A percentile compares a stretch with the other conserved stretches of the same genome.
Conservation (phyloP, 2,329 filamentous ascomycete genomes). For the Rhynchosporium graminicola region DNA sequence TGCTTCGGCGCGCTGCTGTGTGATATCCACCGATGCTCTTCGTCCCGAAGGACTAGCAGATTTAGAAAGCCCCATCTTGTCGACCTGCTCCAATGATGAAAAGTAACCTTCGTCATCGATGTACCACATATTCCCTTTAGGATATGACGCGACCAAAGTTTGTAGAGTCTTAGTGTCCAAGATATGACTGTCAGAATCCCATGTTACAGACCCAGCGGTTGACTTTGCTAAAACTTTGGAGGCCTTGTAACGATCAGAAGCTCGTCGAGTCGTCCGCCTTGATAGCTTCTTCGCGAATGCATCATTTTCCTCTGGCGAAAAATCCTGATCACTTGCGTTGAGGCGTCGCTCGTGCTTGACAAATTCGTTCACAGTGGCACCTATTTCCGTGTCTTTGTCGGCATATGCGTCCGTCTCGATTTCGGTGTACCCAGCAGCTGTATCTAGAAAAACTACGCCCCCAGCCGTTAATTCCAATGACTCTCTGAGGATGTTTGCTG, state of each 20-base stretch:
- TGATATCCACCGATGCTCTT: slow-evolving; percentile 23
- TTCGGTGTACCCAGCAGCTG: slow-evolving; percentile 30
- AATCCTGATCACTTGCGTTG: slow-evolving; percentile 4
- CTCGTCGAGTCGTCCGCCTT: slow-evolving; percentile 24
- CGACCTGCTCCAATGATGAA: slow-evolving; percentile 36
- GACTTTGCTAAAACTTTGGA: slow-evolving; percentile 36
- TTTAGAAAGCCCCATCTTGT: slow-evolving; percentile 18
- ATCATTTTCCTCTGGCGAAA: background rate
- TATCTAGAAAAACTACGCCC: slow-evolving; percentile 38
- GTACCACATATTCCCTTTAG: slow-evolving; percentile 39
- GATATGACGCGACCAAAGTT: slow-evolving; percentile 34
- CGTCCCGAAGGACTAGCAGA: slow-evolving; percentile 20
- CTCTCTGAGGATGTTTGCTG: slow-evolving; percentile 36
- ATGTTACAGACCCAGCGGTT: slow-evolving; percentile 26
- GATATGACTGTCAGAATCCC: slow-evolving; percentile 27
- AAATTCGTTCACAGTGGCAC: slow-evolving; percentile 20
- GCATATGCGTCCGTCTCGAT: slow-evolving; percentile 21
- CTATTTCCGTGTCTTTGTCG: slow-evolving; percentile 24
- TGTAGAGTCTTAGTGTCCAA: slow-evolving; percentile 35
- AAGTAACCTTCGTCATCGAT: slow-evolving; percentile 38
- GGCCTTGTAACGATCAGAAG: slow-evolving; percentile 29
- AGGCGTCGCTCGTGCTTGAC: slow-evolving; percentile 17
- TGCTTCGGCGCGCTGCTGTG: slow-evolving; percentile 33
- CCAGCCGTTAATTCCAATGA: slow-evolving; percentile 37
- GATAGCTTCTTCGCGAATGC: slow-evolving; percentile 20